Evolutionary conservation across 2,329 filamentous ascomycete species (phyloP).

Genomic region (Aspergillus jensenii): DNA sequence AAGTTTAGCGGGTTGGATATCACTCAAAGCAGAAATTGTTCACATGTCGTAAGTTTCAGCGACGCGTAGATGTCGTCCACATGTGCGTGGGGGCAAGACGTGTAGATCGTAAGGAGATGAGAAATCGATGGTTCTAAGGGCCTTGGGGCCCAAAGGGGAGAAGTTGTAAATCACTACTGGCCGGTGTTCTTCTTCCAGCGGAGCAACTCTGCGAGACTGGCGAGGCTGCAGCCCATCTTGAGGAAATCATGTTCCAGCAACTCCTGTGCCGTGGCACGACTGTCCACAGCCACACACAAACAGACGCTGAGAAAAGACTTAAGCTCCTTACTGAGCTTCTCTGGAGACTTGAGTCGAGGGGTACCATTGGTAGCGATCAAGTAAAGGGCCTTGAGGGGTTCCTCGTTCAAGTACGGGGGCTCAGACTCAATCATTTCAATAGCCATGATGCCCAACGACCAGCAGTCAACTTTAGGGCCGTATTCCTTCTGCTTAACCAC

Average conservation of each 20-base stretch:
- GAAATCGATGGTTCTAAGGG: conserved; percentile 8
- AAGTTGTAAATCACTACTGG: conserved; percentile 27
- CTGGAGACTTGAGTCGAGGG: conserved; percentile 93
- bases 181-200: conserved; percentile 58
- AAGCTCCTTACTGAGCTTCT: conserved; percentile 95
- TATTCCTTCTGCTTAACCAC: conserved; percentile 99
- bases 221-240: conserved; percentile 81
- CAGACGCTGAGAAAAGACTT: conserved; percentile 97
- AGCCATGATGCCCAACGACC: conserved; percentile 98
- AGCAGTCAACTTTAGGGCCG: conserved; percentile 96
- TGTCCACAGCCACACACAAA: conserved; percentile 94
- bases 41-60: conserved; percentile 24
- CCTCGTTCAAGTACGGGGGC: conserved; percentile 95
- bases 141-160: neutral
- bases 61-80: conserved; percentile 31
- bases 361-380: conserved; percentile 98
- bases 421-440: conserved; percentile 99
- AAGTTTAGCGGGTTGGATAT: conserved; percentile 26
- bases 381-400: conserved; percentile 94
- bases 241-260: conserved; percentile 90
- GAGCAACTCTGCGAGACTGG: conserved; percentile 80
- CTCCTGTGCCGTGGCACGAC: conserved; percentile 86
- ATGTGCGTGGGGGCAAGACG: conserved; percentile 28
- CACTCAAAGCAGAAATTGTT: conserved; percentile 19
- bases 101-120: conserved; percentile 21